These are phyloP conservation scores for Trichoderma sp. DNA, from an alignment of 2,329 filamentous ascomycete genomes.

Conservation along the genomic window DNA sequence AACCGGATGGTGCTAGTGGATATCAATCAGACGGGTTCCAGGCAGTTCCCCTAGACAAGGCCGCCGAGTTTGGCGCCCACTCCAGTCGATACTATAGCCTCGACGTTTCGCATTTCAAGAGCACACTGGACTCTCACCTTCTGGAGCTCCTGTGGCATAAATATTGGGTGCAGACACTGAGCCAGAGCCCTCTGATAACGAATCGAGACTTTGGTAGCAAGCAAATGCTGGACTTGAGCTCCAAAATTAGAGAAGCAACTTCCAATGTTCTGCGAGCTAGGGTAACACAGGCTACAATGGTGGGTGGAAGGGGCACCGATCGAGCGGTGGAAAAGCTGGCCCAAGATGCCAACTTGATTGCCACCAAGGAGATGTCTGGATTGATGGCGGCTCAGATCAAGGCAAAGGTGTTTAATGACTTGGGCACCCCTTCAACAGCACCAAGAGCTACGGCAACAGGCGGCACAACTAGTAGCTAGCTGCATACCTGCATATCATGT, in stretches of 20 bases:
- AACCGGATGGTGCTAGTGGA: constrained; percentile 37
- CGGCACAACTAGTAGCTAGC: background rate
- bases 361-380: constrained; percentile 60
- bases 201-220: constrained; percentile 92
- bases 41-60: constrained; percentile 86
- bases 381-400: constrained; percentile 62
- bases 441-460: background rate
- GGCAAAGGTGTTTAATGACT: constrained; percentile 56
- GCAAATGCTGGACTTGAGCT: constrained; percentile 83
- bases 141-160: constrained; percentile 95
- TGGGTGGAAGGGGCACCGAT: constrained; percentile 34
- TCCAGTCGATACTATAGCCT: constrained; percentile 86
- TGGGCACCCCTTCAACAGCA: constrained; percentile 26
- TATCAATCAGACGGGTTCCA: constrained; percentile 57
- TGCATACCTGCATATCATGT: background rate
- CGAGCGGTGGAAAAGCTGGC: constrained; percentile 57
- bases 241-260: constrained; percentile 71
- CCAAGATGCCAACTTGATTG: constrained; percentile 59
- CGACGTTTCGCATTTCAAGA: constrained; percentile 92
- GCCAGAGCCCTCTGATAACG: constrained; percentile 82
- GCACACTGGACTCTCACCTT: constrained; percentile 79
- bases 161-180: constrained; percentile 96
- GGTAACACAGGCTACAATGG: constrained; percentile 28
- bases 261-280: constrained; percentile 28
- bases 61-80: constrained; percentile 93